Evolutionary conservation across 192 early-diverging fungal genomes (phyloP).

Genomic region (Coemansia sp.): DNA sequence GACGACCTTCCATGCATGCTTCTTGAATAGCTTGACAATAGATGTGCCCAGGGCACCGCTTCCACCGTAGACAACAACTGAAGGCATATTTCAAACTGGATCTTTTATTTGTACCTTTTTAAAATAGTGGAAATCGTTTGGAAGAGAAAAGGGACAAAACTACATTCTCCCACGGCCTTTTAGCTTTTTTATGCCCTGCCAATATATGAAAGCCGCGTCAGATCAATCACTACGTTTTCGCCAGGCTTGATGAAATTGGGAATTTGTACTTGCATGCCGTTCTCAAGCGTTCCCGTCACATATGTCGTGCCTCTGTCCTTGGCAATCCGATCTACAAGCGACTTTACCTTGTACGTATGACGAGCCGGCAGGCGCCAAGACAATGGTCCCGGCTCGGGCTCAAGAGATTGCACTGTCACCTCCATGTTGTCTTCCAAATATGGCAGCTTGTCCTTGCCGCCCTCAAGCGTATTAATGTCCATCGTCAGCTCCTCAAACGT

Average conservation of each 20-base stretch:
- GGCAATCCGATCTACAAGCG: constrained; percentile 52
- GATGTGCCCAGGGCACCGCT: constrained; percentile 82
- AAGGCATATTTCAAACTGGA: constrained; percentile 31
- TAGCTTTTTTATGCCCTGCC: constrained; percentile 42
- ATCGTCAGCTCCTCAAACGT: constrained; percentile 73
- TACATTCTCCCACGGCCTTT: background rate
- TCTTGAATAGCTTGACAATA: constrained; percentile 69
- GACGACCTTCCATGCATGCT: constrained; percentile 73
- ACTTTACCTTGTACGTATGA: constrained; percentile 59
- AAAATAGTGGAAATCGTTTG: background rate
- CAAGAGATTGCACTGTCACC: constrained; percentile 60
- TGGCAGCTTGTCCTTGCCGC: constrained; percentile 50
- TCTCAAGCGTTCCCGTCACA: constrained; percentile 64
- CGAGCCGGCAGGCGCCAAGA: constrained; percentile 63
- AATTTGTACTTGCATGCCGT: constrained; percentile 67
- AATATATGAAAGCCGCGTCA: constrained; percentile 63
- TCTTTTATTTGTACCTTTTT: constrained; percentile 5
- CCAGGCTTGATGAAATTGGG: constrained; percentile 82
- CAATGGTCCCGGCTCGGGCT: constrained; percentile 59
- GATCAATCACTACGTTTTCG: constrained; percentile 72
- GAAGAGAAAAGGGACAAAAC: background rate
- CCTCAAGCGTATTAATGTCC: constrained; percentile 58
- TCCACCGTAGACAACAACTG: constrained; percentile 88
- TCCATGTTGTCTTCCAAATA: constrained; percentile 58
- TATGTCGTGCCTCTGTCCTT: constrained; percentile 71